Base-by-base conservation (phyloP, 768 basidiomycete genomes). In the Cystofilobasidium capitatum region DNA sequence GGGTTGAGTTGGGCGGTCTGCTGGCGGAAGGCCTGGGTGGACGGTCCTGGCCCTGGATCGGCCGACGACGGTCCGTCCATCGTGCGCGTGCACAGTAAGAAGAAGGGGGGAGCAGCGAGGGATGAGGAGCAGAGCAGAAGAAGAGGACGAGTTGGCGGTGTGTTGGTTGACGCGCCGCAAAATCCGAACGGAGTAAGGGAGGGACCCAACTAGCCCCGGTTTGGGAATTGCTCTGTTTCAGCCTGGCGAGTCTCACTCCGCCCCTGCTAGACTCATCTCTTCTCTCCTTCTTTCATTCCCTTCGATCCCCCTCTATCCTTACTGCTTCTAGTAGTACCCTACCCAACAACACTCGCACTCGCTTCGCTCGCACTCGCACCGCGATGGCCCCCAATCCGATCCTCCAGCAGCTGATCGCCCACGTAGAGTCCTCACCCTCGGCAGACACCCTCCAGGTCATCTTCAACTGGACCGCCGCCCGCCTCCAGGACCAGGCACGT, bases 401-500 rank as follows among this genome's bases (percentile, higher is more conserved):
- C 12, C 33, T 68, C 24, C 66, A 68, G 55, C 61, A 68, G 61
- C 61, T 68, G 35, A 26, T 45, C 22, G 39, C 49, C 10, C 66
- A 68, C 54, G 33, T 68, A 31, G 61, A 62, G 22, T 26, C 22
- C 26, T 10, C 51, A 0, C 22, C 40, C 9, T 36, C 35, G 37
- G 39, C 29, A 39, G 66, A 68, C 57, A 68, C 66, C 26, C 60
- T 62, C 29, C 66, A 68, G 61, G 66, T 63, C 54, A 68, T 68
- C 66, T 62, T 63, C 51, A 61, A 68, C 51, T 68, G 66, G 66
- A 54, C 61, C 14, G 60, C 66, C 12, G 39, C 61, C 10, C 61
- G 61, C 37, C 66, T 68, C 26, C 51, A 61, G 40, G 66, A 68
- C 24, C 59, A 68, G 66, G 66, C 63, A 1, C 37, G 66, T 39